Evolutionary conservation across 352 stramenopile species (phyloP).

Genomic region (Phytopythium boreale): DNA sequence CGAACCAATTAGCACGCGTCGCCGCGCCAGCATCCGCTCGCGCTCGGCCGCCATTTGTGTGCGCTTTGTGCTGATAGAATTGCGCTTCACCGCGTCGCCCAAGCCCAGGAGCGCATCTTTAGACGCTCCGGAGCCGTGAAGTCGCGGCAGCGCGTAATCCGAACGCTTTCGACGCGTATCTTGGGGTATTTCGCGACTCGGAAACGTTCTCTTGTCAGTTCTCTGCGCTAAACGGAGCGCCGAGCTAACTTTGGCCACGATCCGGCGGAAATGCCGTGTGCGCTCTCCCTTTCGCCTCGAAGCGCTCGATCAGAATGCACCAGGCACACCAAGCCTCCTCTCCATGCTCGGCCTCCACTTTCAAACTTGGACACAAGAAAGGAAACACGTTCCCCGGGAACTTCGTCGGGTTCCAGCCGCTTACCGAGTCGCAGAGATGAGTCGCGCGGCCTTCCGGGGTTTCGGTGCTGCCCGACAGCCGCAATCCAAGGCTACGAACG

Average conservation of each 20-base stretch:
- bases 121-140: not conserved
- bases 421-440: not conserved
- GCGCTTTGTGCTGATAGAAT: not conserved
- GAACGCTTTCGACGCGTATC: not conserved
- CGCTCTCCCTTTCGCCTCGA: not conserved
- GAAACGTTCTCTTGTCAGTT: not conserved
- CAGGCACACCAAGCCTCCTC: not conserved
- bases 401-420: not conserved
- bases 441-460: not conserved
- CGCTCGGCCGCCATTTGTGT: slow-evolving; percentile 15
- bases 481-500: not conserved
- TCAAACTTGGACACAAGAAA: not conserved
- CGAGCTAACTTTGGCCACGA: not conserved
- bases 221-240: not conserved
- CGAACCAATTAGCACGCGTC: slow-evolving; percentile 34
- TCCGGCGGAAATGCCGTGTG: not conserved
- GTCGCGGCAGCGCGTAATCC: not conserved
- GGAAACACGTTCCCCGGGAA: not conserved
- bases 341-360: not conserved
- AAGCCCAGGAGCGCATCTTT: not conserved
- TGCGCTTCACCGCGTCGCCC: not conserved
- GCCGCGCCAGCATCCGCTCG: slow-evolving; percentile 31
- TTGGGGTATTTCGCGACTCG: not conserved
- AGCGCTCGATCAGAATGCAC: not conserved
- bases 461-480: not conserved